phyloP scores from a whole-genome alignment of 2,329 filamentous ascomycete genomes.

The Fusarium musae region DNA sequence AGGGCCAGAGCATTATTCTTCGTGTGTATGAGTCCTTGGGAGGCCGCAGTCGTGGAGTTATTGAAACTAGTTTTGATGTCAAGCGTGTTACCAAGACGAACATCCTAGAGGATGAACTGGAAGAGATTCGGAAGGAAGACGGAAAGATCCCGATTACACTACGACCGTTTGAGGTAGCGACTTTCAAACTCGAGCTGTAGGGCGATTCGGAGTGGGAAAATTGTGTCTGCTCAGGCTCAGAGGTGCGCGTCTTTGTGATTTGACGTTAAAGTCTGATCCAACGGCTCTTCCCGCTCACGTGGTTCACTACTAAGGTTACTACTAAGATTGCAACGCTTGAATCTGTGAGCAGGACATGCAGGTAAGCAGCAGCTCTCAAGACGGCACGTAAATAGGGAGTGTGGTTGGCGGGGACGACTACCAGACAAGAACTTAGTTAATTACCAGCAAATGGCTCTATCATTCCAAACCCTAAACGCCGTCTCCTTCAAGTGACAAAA shows the following conservation, averaged over 20 bases:
- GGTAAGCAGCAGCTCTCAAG: background rate
- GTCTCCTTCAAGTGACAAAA: constrained; percentile 22
- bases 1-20: constrained; percentile 82
- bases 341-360: background rate
- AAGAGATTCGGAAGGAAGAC: constrained; percentile 66
- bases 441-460: constrained; percentile 36
- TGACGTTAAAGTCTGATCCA: background rate
- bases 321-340: background rate
- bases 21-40: constrained; percentile 91
- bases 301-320: background rate
- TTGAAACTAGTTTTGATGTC: constrained; percentile 75
- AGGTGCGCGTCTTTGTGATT: constrained; percentile 28
- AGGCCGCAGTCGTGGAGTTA: constrained; percentile 77
- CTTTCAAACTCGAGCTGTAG: constrained; percentile 72
- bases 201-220: constrained; percentile 39
- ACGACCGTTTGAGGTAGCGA: constrained; percentile 86
- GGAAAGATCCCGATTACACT: constrained; percentile 71
- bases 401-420: constrained; percentile 7
- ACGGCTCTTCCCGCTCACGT: background rate
- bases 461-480: constrained; percentile 42
- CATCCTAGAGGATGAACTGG: constrained; percentile 85
- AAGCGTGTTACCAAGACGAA: constrained; percentile 86
- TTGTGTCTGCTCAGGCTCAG: constrained; percentile 40
- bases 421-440: constrained; percentile 31
- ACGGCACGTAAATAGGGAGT: background rate